Base-by-base conservation (phyloP, 305 asterid species). In the Withania somnifera region DNA sequence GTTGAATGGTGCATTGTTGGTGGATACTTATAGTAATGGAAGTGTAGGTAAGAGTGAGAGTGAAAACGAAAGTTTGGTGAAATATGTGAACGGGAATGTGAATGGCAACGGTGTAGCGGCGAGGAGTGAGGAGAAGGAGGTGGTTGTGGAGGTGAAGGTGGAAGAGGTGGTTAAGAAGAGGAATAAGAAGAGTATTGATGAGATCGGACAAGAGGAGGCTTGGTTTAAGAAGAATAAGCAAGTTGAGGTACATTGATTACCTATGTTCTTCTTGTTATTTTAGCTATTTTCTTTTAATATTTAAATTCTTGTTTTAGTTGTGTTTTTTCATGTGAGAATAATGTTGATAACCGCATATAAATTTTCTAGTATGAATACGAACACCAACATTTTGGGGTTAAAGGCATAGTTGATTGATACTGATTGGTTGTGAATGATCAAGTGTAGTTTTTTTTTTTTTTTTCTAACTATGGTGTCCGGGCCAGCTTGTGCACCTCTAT, bases 201-300 rank as follows among this genome's bases (percentile, higher is more conserved):
- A 95, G 88, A 94, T 95, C 84, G 99, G 99, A 47, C 97, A 93
- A 84, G 99, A 95, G 87, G 98, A 94, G 50, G 98, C 95, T 10
- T 95, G 99, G 99, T 95, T 95, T 89, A 95, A 90, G 89, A 83
- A 24, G 64, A 87, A 82, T 17, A 90, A 87, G 81, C 85, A 88
- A 88, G 91, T 88, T 81, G 91, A 93, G 99, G 99, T 95, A 90
- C 83, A 68, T 52, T 38, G 7, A 15, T 45, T 71, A 71, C 7
- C 57, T 71, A 6, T 45, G 78, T 3, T 22, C n/a, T 69, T 5
- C 4, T 42, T 69, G 15, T 64, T 64, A 11, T 9, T 64, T 32
- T 64, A 64, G 26, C 47, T 64, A 7, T 64, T 30, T 5, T 17
- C 15, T 14, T 53, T 30, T 14, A 0, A 28, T 19, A 67, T 11